Base-by-base conservation (phyloP, 2,329 filamentous ascomycete species). In the Neonectria faginata region DNA sequence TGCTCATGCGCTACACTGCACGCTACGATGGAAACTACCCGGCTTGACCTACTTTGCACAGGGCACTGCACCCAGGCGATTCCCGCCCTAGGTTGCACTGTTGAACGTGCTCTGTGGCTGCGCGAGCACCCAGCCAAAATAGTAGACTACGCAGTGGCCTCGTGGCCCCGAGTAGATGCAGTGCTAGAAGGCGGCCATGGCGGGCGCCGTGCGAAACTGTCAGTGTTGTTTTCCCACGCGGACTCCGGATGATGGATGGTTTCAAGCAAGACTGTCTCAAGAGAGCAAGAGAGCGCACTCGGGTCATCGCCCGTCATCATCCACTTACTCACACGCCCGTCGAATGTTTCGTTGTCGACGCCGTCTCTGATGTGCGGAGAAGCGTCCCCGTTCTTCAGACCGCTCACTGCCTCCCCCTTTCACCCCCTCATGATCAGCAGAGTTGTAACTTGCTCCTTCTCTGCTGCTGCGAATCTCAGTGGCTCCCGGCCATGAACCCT, bases 401-500 rank as follows among this genome's bases (percentile, higher is more conserved):
- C 66, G 70, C 70, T 65, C 54, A 36, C 54, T 44, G 50, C 48
- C 48, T 44, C 42, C 27, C 27, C 33, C 42, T 18, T 5, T 42
- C 18, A 14, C 27, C 59, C 44, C 54, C 47, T 57, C 60, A 57
- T 50, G 67, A 72, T 67, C 68, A 70, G 67, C 62, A 67, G 53
- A 53, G 22, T 54, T 62, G 54, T 45, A 57, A 57, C 47, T 52
- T 33, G 47, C 36, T 57, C 18, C 48, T 27, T 55, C 62, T 66
- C 58, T 52, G 60, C 14, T 36, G 14, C 57, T 59, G 55, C 55
- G 20, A 59, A 18, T 42, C 50, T 64, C 65, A 64, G 61, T 68
- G 68, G 70, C 67, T 67, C 68, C 65, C 57, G 60, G 33, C 50
- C 62, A 64, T 72, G 70, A 72, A 72, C 56, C 66, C 62, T 69